phyloP scores from a whole-genome alignment of 2,329 filamentous ascomycete genomes.

The Exophiala xenobiotica region DNA sequence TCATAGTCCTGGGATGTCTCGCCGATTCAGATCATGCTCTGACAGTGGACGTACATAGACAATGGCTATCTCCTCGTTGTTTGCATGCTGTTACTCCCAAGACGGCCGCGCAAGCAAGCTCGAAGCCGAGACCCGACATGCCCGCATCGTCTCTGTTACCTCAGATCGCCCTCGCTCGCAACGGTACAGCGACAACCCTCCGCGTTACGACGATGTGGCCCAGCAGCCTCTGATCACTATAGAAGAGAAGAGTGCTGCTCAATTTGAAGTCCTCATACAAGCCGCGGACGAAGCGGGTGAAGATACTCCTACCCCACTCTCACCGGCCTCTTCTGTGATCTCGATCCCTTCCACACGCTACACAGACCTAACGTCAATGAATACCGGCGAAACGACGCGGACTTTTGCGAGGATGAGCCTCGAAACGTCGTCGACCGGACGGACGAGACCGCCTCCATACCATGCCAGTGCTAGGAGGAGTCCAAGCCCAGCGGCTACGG shows the following conservation, averaged over 20 bases:
- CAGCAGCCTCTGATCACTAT: constrained; percentile 5
- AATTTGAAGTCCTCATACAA: constrained; percentile 1
- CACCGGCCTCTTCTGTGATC: constrained; percentile 25
- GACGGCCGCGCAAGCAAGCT: constrained; percentile 12
- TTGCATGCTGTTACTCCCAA: constrained; percentile 15
- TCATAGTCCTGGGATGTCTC: background rate
- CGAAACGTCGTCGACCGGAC: constrained; percentile 11
- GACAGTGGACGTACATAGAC: background rate
- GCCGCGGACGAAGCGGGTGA: constrained; percentile 3
- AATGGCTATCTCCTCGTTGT: constrained; percentile 11
- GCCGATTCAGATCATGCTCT: background rate
- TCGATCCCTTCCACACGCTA: constrained; percentile 28
- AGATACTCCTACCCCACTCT: constrained; percentile 11
- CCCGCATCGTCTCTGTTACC: constrained; percentile 21
- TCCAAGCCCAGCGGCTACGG: constrained; percentile 17
- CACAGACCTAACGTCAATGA: constrained; percentile 24
- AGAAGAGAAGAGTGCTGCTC: constrained; percentile 20
- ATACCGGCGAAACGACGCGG: constrained; percentile 21
- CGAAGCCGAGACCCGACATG: constrained; percentile 19
- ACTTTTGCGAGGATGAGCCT: constrained; percentile 12
- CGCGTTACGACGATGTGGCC: constrained; percentile 19
- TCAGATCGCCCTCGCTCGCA: constrained; percentile 3
- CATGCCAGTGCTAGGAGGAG: constrained; percentile 11
- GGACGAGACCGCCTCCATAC: constrained; percentile 20
- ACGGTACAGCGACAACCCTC: constrained; percentile 17